Conservation (phyloP, 805 yeast genomes). For the Starmera amethionina region DNA sequence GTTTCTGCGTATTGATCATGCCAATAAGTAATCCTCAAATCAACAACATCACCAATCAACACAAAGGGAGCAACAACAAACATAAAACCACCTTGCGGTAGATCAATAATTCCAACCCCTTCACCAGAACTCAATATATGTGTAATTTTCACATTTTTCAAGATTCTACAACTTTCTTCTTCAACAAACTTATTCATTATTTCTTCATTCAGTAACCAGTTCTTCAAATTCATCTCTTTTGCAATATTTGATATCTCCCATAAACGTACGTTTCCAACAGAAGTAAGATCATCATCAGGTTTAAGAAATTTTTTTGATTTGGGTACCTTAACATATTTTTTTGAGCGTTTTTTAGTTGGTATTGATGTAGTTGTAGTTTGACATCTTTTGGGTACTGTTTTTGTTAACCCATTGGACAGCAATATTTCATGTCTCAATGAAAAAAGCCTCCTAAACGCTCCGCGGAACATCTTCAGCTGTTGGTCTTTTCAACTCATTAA, state of each 20-base stretch:
- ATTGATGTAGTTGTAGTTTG: background rate
- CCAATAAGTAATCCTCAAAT: conserved; percentile 61
- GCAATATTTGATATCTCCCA: conserved; percentile 4
- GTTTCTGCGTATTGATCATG: conserved; percentile 64
- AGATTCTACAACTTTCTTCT: conserved; percentile 1
- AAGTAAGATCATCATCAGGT: conserved; percentile 3
- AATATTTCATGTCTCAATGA: no score
- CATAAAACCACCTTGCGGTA: conserved; percentile 30
- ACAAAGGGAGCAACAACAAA: conserved; percentile 77
- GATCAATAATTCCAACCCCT: conserved; percentile 67
- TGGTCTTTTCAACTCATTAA: no score
- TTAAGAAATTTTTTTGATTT: background rate
- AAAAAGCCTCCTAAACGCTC: no score
- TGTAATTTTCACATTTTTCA: background rate
- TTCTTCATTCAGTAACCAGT: conserved; percentile 1
- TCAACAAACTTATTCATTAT: conserved; percentile 3
- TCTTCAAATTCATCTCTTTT: background rate
- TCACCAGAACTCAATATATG: conserved; percentile 56
- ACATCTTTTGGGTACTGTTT: no score
- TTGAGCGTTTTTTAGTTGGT: background rate
- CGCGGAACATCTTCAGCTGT: no score
- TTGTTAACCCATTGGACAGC: no score
- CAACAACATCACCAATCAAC: conserved; percentile 71
- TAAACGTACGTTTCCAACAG: conserved; percentile 2
- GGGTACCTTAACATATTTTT: background rate